Percentiles rank a stretch among this genome's conserved stretches.
Evolutionary conservation across 2,329 filamentous ascomycete species (phyloP).

Genomic region (Fragosphaeria purpurea): DNA sequence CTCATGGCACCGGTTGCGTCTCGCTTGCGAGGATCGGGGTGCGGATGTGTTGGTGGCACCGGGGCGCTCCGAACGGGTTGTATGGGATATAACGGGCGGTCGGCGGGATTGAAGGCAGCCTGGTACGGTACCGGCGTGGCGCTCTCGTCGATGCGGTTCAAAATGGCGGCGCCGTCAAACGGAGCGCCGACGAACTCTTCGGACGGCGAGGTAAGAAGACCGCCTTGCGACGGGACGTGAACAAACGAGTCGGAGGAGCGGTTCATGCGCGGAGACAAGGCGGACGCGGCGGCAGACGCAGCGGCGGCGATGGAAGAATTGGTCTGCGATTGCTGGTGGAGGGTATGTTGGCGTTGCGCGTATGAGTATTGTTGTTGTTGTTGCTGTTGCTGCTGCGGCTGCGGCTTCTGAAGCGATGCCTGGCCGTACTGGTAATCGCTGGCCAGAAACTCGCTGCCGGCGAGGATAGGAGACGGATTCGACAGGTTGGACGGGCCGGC

Average conservation of each 20-base stretch:
- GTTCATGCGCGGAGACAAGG: constrained; percentile 8
- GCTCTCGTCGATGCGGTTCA: constrained; percentile 49
- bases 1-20: constrained; percentile 25
- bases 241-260: constrained; percentile 18
- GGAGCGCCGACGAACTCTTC: constrained; percentile 56
- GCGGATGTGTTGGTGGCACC: constrained; percentile 33
- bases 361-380: constrained; percentile 1
- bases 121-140: constrained; percentile 23
- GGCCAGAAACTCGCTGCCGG: constrained; percentile 34
- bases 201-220: constrained; percentile 34
- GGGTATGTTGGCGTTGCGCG: constrained; percentile 6
- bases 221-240: constrained; percentile 20
- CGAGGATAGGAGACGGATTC: constrained; percentile 36
- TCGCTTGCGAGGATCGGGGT: not conserved
- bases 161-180: constrained; percentile 53
- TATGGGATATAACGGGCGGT: constrained; percentile 11
- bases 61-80: constrained; percentile 29
- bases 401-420: not conserved
- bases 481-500: constrained; percentile 17
- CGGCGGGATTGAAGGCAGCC: constrained; percentile 4
- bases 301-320: constrained; percentile 6
- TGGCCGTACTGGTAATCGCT: constrained; percentile 22
- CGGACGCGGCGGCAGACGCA: constrained; percentile 7
- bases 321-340: not conserved
- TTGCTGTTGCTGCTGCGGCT: constrained; percentile 4